Percentiles rank a stretch among this genome's conserved stretches.
Conservation (phyloP, 768 basidiomycete species). For the Leccinum fibrillosum region DNA sequence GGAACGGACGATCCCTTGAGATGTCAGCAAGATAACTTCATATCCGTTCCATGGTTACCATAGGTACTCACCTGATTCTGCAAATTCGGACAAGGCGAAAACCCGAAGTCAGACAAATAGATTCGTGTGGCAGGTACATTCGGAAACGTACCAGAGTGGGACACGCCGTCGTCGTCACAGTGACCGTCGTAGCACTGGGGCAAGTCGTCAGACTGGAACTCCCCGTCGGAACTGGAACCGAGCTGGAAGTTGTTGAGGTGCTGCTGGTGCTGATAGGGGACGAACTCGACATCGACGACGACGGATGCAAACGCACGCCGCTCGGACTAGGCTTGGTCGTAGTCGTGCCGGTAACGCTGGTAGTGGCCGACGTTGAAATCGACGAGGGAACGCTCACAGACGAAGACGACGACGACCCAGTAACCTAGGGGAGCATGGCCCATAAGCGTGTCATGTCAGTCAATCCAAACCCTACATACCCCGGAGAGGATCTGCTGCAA, state of each 20-base stretch:
- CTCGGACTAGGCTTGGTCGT: neutral
- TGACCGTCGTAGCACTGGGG: neutral
- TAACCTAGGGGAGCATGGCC: neutral
- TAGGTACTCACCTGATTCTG: neutral
- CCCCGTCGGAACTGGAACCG: neutral
- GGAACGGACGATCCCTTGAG: slow-evolving; percentile 1
- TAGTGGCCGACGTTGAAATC: neutral
- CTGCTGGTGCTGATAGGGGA: neutral
- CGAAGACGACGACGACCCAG: slow-evolving; percentile 1
- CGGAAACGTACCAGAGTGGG: slow-evolving; percentile 13
- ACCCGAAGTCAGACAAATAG: neutral
- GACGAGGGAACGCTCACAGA: neutral
- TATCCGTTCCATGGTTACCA: neutral
- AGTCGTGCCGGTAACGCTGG: neutral
- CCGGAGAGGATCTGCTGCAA: slow-evolving; percentile 17
- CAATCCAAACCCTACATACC: slow-evolving; percentile 1
- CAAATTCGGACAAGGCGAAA: neutral
- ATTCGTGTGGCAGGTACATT: neutral
- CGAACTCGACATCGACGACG: neutral
- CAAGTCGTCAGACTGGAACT: slow-evolving; percentile 2
- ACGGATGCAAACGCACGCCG: neutral
- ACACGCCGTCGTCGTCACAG: slow-evolving; percentile 16
- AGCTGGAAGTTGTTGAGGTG: neutral
- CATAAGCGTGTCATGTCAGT: neutral
- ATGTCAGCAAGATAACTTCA: neutral